These are phyloP conservation scores for Berkeleyomyces basicola DNA, from an alignment of 2,329 filamentous ascomycete genomes.

Conservation along the genomic window DNA sequence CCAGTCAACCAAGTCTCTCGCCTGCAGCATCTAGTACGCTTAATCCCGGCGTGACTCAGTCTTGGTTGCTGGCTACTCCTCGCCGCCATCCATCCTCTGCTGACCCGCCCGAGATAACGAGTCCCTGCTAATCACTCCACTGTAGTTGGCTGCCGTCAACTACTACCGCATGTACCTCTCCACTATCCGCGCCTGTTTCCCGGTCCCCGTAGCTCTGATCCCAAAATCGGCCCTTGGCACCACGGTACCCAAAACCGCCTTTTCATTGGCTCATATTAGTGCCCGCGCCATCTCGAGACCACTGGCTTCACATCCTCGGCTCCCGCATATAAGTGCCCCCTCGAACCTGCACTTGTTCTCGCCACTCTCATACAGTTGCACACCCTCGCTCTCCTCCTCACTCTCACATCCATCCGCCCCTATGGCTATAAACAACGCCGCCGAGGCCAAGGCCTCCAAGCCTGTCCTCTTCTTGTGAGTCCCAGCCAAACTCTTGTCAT, in stretches of 20 bases:
- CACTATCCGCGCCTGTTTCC: background rate
- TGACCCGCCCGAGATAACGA: too few species aligned
- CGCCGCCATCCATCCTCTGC: too few species aligned
- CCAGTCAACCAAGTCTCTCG: too few species aligned
- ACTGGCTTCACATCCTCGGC: background rate
- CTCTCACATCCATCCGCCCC: background rate
- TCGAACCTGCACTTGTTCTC: background rate
- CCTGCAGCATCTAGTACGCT: too few species aligned
- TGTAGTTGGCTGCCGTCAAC: background rate
- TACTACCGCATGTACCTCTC: background rate
- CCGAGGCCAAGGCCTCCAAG: constrained; percentile 17
- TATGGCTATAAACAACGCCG: constrained; percentile 1
- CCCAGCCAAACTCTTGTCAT: background rate
- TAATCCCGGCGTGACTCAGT: too few species aligned
- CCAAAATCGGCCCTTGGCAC: background rate
- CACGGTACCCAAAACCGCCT: background rate
- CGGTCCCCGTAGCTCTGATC: background rate
- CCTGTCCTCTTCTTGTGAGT: constrained; percentile 30
- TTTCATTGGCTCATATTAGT: background rate
- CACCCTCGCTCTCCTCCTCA: background rate
- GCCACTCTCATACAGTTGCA: too few species aligned
- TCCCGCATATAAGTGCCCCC: background rate
- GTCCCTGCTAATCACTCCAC: background rate
- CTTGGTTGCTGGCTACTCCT: too few species aligned
- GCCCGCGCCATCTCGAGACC: too few species aligned